Evolutionary conservation across 2,329 filamentous ascomycete species (phyloP), one percentile per base, ranked within the genome.

Genomic region (Fusarium subtropicale): DNA sequence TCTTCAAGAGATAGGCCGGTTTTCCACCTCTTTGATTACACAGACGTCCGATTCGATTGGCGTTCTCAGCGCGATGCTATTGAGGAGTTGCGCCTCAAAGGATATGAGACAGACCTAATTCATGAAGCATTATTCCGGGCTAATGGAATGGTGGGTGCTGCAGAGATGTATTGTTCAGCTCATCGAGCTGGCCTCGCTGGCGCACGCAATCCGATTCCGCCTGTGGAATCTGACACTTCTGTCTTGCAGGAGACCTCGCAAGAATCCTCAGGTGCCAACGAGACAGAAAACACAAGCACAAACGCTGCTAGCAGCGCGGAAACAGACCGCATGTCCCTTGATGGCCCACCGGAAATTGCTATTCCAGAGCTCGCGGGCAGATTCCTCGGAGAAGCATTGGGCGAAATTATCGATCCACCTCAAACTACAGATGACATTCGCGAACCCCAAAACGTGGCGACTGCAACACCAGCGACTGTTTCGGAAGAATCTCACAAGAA

Each of bases 101-200:
- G 74, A 2, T 79, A 78, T 46, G 83, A 89, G 22, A 81, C 86
- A 44, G 87, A 88, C 15, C 83, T 97, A 54, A 91, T 87, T 9
- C 85, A 87, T 33, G 95, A 98, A 79, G 94, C 92, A 31, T 81
- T 96, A 0, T 97, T 93, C 77, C 89, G 95, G 56, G 92, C 92
- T 73, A 91, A 93, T 74, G 92, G 93, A 58, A 86, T 86, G 55
- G 73, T 79, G 7, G 77, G 81, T 4, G 81, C 83, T 28, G 89
- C 93, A 9, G 82, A 84, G 34, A 92, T 96, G 58, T 98, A 98
- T 77, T 96, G 92, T 76, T 84, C 83, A 58, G 87, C 89, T 16
- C 87, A 92, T 63, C 81, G 79, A 47, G 82, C 85, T 57, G 84
- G 88, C 44, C 78, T 86, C 54, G 84, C 86, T 55, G 87, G 90